Evolutionary conservation across 208 protist species (phyloP).

Genomic region (Balamuthia mandrillaris): DNA sequence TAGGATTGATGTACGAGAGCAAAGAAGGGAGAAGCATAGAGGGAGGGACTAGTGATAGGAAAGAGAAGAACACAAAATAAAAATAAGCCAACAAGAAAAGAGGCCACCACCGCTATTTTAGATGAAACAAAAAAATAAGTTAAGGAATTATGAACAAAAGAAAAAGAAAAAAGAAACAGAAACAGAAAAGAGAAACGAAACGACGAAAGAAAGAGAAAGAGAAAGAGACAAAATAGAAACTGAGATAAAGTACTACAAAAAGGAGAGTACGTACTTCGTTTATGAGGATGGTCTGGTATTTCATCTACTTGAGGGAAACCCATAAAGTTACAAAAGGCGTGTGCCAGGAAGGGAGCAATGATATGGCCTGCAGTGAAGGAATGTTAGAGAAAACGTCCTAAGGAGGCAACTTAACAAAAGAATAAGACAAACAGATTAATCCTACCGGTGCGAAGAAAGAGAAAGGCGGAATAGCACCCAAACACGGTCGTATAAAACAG

Average conservation of each 20-base stretch:
- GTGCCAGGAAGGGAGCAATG: conserved; percentile 22
- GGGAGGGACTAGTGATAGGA: conserved; percentile 2
- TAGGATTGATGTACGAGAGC: too few species aligned
- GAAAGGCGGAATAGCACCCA: conserved; percentile 36
- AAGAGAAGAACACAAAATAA: conserved; percentile 28
- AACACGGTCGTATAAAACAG: conserved; percentile 50
- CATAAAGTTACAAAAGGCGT: conserved; percentile 55
- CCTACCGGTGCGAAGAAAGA: conserved; percentile 43
- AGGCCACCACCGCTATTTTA: neutral
- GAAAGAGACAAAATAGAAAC: neutral
- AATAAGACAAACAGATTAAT: too few species aligned
- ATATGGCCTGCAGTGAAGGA: too few species aligned
- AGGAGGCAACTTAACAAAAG: too few species aligned
- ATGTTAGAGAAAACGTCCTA: too few species aligned
- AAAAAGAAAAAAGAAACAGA: neutral
- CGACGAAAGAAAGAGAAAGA: too few species aligned
- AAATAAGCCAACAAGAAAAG: conserved; percentile 1
- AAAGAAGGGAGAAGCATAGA: too few species aligned
- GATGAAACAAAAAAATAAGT: neutral
- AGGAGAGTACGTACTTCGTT: neutral
- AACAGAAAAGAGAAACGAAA: neutral
- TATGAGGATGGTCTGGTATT: conserved; percentile 23
- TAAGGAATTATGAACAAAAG: neutral
- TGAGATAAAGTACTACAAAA: too few species aligned
- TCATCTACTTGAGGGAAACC: conserved; percentile 33